A percentile compares a stretch with the other conserved stretches of the same genome.
Conservation (phyloP, 2,329 filamentous ascomycete species). For the Fusarium sp. region DNA sequence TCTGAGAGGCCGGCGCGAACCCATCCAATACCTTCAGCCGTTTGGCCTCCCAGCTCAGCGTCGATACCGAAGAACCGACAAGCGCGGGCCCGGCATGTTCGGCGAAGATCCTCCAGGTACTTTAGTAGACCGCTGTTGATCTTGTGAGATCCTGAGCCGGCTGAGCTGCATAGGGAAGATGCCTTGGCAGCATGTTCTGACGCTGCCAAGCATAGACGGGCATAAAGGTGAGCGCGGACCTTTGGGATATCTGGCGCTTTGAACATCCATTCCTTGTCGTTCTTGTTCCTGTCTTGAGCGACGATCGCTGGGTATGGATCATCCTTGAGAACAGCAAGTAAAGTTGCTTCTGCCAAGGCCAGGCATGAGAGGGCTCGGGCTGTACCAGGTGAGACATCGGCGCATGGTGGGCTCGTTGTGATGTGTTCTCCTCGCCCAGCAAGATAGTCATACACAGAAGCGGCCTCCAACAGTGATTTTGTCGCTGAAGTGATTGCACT, state of each 20-base stretch:
- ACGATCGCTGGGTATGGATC: constrained; percentile 90
- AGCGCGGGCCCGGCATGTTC: constrained; percentile 83
- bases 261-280: constrained; percentile 97
- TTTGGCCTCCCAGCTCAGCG: constrained; percentile 83
- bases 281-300: constrained; percentile 82
- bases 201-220: constrained; percentile 86
- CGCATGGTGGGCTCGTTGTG: constrained; percentile 56
- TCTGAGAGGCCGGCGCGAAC: constrained; percentile 80
- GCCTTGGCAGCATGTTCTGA: constrained; percentile 88
- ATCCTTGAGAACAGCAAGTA: constrained; percentile 91
- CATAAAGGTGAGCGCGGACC: constrained; percentile 88
- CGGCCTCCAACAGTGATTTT: constrained; percentile 80
- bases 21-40: constrained; percentile 90
- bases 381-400: constrained; percentile 65
- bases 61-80: constrained; percentile 93
- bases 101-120: constrained; percentile 81
- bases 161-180: constrained; percentile 60
- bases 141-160: constrained; percentile 56
- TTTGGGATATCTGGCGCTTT: constrained; percentile 88
- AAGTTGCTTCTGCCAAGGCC: constrained; percentile 86
- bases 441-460: constrained; percentile 81
- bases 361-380: constrained; percentile 71
- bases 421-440: constrained; percentile 65
- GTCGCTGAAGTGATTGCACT: constrained; percentile 79
- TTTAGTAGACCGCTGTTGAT: constrained; percentile 74